Conservation (phyloP, 2,329 filamentous ascomycete species). For the Botrytis galanthina region DNA sequence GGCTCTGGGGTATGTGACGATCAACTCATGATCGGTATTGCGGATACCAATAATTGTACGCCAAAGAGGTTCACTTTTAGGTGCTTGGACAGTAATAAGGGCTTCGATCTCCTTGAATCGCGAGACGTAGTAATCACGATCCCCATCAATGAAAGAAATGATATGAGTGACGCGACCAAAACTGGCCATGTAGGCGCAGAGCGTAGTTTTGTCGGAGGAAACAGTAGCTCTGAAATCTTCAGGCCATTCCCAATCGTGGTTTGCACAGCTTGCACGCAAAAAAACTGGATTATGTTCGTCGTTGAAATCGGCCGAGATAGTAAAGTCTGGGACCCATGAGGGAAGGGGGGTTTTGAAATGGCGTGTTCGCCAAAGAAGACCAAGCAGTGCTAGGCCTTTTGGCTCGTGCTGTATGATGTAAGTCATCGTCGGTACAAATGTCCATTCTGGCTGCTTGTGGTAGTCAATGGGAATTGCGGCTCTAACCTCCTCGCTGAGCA, state of each 20-base stretch:
- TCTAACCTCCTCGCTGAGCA: slow-evolving; percentile 9
- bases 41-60: slow-evolving; percentile 9
- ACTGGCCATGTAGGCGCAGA: not conserved
- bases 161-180: slow-evolving; percentile 5
- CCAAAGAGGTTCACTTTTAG: not conserved
- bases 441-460: slow-evolving; percentile 18
- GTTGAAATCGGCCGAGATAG: slow-evolving; percentile 16
- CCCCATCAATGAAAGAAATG: slow-evolving; percentile 8
- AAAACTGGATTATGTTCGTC: slow-evolving; percentile 8
- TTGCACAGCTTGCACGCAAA: slow-evolving; percentile 6
- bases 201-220: not conserved
- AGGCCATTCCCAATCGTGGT: not conserved
- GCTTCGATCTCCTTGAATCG: slow-evolving; percentile 4
- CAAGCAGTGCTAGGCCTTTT: slow-evolving; percentile 13
- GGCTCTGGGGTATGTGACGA: not conserved
- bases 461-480: slow-evolving; percentile 17
- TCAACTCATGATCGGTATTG: not conserved
- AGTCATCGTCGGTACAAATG: slow-evolving; percentile 17
- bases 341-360: slow-evolving; percentile 14
- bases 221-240: not conserved
- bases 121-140: not conserved
- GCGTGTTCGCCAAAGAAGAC: slow-evolving; percentile 16
- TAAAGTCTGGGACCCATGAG: slow-evolving; percentile 21
- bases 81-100: not conserved
- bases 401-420: slow-evolving; percentile 19